Conservation (phyloP, 2,329 filamentous ascomycete species). For the Colletotrichum sp. region DNA sequence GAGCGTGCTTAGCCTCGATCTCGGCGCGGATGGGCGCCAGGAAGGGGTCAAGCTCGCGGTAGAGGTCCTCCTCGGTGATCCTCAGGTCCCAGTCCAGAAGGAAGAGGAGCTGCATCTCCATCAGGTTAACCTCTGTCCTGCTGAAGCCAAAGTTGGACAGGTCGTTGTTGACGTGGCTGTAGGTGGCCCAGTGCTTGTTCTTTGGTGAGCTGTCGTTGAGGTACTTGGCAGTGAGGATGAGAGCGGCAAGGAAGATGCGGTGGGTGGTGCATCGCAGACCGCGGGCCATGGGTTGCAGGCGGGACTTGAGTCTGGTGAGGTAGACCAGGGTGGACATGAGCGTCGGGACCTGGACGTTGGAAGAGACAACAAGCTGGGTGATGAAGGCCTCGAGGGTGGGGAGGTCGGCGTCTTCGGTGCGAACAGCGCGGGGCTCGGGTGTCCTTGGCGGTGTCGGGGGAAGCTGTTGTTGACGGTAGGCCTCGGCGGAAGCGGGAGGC, state of each 20-base stretch:
- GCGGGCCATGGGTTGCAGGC: conserved; percentile 92
- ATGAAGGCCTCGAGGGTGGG: conserved; percentile 92
- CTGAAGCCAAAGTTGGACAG: conserved; percentile 83
- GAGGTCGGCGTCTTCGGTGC: conserved; percentile 58
- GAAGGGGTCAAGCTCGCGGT: conserved; percentile 86
- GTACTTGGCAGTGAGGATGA: conserved; percentile 93
- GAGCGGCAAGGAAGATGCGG: conserved; percentile 91
- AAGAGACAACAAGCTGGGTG: conserved; percentile 85
- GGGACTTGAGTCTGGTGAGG: conserved; percentile 80
- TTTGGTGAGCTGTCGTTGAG: conserved; percentile 98
- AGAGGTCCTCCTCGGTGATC: conserved; percentile 84
- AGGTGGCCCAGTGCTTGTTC: conserved; percentile 99
- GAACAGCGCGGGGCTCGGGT: conserved; percentile 48
- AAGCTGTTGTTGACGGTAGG: conserved; percentile 36
- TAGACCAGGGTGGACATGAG: conserved; percentile 98
- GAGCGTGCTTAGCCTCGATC: conserved; percentile 55
- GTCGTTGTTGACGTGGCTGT: conserved; percentile 77
- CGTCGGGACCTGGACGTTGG: conserved; percentile 95
- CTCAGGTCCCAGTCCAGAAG: conserved; percentile 93
- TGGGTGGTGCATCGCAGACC: conserved; percentile 96
- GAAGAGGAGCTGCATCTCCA: conserved; percentile 98
- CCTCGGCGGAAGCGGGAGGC: conserved; percentile 45
- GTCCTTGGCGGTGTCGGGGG: conserved; percentile 58
- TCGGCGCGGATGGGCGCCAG: conserved; percentile 79
- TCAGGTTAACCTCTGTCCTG: conserved; percentile 94